Conservation (phyloP, 1,139 yeast genomes). For the Hemisphaericaspora subhashii region DNA sequence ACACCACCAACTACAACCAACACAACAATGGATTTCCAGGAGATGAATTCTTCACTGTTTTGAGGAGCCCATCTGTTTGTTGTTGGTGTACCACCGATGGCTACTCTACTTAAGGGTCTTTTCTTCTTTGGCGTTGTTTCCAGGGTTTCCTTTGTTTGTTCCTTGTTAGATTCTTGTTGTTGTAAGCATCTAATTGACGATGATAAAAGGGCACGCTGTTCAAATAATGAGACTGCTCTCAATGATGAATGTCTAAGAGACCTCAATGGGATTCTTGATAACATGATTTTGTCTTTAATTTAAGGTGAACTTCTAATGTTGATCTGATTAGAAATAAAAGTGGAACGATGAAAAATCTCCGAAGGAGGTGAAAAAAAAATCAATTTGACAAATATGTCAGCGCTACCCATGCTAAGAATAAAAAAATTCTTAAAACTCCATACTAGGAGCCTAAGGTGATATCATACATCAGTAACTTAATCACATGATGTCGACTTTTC, state of each 20-base stretch:
- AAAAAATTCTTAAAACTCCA: too few relatives aligned
- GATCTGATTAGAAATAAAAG: not conserved
- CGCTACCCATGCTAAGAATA: too few relatives aligned
- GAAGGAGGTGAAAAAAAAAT: too few relatives aligned
- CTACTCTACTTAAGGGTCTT: conserved; percentile 51
- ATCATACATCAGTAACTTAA: too few relatives aligned
- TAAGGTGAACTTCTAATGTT: not conserved
- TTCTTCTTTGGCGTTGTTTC: conserved; percentile 19
- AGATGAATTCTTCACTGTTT: conserved; percentile 62
- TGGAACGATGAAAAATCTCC: conserved; percentile 2
- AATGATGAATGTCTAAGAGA: not conserved
- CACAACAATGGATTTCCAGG: conserved; percentile 83
- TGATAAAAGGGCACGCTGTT: not conserved
- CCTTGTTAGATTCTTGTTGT: conserved; percentile 4
- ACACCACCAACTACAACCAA: conserved; percentile 69
- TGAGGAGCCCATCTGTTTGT: conserved; percentile 28
- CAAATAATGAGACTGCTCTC: not conserved
- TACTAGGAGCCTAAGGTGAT: too few relatives aligned
- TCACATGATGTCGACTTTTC: too few relatives aligned
- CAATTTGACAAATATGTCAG: too few relatives aligned
- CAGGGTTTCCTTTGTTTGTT: conserved; percentile 1
- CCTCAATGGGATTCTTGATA: conserved; percentile 5
- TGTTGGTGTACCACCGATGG: conserved; percentile 40
- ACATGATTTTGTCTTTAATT: conserved; percentile 3
- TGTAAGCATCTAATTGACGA: conserved; percentile 8